phyloP scores from a whole-genome alignment of 805 yeast genomes.

The Kodamaea jinghongensis region DNA sequence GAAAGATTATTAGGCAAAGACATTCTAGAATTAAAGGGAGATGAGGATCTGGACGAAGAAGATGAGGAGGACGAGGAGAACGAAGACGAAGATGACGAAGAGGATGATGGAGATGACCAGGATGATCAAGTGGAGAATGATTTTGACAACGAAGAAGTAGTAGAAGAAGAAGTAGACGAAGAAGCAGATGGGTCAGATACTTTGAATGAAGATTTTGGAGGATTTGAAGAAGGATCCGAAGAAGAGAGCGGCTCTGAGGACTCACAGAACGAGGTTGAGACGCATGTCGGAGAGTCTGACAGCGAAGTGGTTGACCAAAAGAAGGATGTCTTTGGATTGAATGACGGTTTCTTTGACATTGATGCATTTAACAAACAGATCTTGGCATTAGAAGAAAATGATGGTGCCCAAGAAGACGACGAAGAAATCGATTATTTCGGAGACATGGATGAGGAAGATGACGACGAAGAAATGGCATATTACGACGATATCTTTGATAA shows the following conservation, averaged over 20 bases:
- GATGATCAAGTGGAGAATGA: slow-evolving; percentile 18
- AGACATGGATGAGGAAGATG: slow-evolving; percentile 46
- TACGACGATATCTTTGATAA: slow-evolving; percentile 67
- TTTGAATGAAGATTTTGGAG: slow-evolving; percentile 17
- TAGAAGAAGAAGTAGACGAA: slow-evolving; percentile 3
- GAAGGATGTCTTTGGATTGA: slow-evolving; percentile 62
- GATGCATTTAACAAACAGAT: slow-evolving; percentile 80
- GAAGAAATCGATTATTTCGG: slow-evolving; percentile 45
- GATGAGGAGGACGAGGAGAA: slow-evolving; percentile 17
- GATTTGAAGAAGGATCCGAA: slow-evolving; percentile 21
- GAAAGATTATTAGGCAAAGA: slow-evolving; percentile 57
- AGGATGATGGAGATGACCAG: slow-evolving; percentile 11
- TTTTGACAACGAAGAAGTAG: too few species aligned
- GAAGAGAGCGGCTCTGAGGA: slow-evolving; percentile 23
- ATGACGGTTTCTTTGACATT: slow-evolving; percentile 80
- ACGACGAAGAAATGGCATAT: slow-evolving; percentile 45
- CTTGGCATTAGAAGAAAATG: slow-evolving; percentile 58
- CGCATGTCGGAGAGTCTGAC: slow-evolving; percentile 10
- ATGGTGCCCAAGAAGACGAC: slow-evolving; percentile 34
- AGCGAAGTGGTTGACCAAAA: slow-evolving; percentile 4
- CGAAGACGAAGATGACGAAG: slow-evolving; percentile 14
- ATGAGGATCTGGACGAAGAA: slow-evolving; percentile 13
- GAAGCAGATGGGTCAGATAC: slow-evolving; percentile 5
- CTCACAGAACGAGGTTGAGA: slow-evolving; percentile 19
- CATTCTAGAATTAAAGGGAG: slow-evolving; percentile 50